Evolutionary conservation across 805 yeast species (phyloP).

Genomic region (Cyberlindnera sargentensis): DNA sequence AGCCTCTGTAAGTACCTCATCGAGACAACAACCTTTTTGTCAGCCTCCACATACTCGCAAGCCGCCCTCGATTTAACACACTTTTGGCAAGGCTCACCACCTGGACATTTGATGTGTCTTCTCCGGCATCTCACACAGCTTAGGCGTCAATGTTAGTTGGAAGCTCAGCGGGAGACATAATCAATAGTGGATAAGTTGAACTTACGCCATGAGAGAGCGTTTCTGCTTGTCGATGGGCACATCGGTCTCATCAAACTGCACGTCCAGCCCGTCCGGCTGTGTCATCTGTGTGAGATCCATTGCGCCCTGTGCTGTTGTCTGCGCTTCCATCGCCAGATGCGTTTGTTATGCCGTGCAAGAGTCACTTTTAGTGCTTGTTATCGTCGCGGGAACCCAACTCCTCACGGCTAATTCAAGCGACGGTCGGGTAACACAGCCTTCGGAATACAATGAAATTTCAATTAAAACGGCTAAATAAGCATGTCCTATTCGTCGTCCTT

Average conservation of each 20-base stretch:
- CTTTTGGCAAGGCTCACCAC: slow-evolving; percentile 65
- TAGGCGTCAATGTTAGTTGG: neutral
- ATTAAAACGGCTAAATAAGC: too few species aligned
- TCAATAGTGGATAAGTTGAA: neutral
- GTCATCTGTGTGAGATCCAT: too few species aligned
- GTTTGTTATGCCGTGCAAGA: too few species aligned
- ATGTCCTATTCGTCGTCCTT: slow-evolving; percentile 4
- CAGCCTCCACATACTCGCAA: slow-evolving; percentile 69
- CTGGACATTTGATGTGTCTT: slow-evolving; percentile 72
- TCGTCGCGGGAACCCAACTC: slow-evolving; percentile 7
- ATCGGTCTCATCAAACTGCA: slow-evolving; percentile 5
- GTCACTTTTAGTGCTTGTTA: neutral
- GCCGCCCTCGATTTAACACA: slow-evolving; percentile 47
- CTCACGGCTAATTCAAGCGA: neutral
- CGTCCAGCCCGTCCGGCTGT: neutral
- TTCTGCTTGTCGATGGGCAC: slow-evolving; percentile 17
- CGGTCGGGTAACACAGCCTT: too few species aligned
- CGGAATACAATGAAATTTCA: too few species aligned
- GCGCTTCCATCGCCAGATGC: too few species aligned
- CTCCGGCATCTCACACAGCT: slow-evolving; percentile 59
- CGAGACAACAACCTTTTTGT: slow-evolving; percentile 65
- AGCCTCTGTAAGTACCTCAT: slow-evolving; percentile 60
- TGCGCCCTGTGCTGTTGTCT: too few species aligned
- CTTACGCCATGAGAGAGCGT: slow-evolving; percentile 20
- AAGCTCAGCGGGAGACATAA: too few species aligned